Evolutionary conservation across 148 eudicot genomes (phyloP).

Genomic region (Chenopodium quinoa): DNA sequence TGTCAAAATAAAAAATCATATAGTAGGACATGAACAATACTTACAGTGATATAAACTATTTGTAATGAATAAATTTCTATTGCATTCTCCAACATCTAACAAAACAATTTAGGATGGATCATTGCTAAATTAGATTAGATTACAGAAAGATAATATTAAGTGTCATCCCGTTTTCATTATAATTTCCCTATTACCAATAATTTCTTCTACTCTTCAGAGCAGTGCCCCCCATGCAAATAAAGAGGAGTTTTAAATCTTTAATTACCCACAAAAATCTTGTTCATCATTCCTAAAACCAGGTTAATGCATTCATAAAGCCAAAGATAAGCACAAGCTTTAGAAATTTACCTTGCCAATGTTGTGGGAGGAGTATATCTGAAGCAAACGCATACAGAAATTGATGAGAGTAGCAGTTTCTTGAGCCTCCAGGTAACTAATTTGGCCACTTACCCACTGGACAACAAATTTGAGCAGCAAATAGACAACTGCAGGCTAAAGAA

Average conservation of each 20-base stretch:
- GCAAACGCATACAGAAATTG: slow-evolving; percentile 80
- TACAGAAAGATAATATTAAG: no score
- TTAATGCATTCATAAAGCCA: background rate
- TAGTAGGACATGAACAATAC: no score
- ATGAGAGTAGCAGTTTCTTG: slow-evolving; percentile 74
- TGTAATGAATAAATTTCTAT: no score
- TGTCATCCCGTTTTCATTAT: no score
- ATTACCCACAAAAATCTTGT: background rate
- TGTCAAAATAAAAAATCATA: no score
- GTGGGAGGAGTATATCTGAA: slow-evolving; percentile 88
- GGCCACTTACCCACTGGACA: slow-evolving; percentile 94
- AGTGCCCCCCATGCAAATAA: background rate
- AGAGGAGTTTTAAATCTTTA: no score
- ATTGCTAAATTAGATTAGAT: no score
- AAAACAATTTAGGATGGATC: no score
- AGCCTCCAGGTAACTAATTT: slow-evolving; percentile 87
- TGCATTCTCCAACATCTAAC: no score
- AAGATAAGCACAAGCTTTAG: background rate
- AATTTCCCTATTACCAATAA: no score
- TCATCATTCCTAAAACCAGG: background rate
- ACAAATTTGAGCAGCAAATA: slow-evolving; percentile 85
- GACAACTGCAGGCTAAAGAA: slow-evolving; percentile 75
- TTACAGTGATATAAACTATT: no score
- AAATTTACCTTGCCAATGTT: slow-evolving; percentile 85
- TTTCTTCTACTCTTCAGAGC: no score